These are phyloP conservation scores for Triangularia setosa DNA, from an alignment of 2,329 filamentous ascomycete genomes.

Conservation along the genomic window DNA sequence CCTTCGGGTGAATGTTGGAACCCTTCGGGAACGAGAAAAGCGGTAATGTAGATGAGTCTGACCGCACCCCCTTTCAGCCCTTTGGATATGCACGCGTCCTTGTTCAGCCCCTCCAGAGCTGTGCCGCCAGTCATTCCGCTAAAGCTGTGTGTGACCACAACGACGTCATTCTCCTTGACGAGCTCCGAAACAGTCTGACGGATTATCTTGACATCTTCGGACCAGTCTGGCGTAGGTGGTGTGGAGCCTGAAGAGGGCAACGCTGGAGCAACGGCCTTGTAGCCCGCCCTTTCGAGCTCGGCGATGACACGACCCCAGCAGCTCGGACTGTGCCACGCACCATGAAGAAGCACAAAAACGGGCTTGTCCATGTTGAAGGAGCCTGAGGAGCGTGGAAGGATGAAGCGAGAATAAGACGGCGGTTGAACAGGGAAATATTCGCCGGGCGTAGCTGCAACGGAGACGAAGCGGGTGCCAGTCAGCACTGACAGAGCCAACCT, in stretches of 20 bases:
- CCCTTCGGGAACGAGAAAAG: not conserved
- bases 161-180: not conserved
- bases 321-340: not conserved
- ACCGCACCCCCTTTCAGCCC: not conserved
- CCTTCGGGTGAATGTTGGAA: not conserved
- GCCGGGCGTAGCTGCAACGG: not conserved
- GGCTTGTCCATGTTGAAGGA: not conserved
- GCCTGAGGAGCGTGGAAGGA: not conserved
- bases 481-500: not conserved
- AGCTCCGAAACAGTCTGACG: not conserved
- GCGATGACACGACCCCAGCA: not conserved
- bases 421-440: not conserved
- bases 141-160: not conserved
- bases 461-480: not conserved
- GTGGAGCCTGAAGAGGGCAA: not conserved
- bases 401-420: not conserved
- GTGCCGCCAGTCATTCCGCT: not conserved
- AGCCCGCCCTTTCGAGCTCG: not conserved
- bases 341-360: not conserved
- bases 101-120: not conserved
- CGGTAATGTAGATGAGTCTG: not conserved
- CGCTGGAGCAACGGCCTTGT: not conserved
- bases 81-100: not conserved
- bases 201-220: not conserved
- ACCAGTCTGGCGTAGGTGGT: not conserved